phyloP scores from a whole-genome alignment of 1,139 yeast genomes.

The Sugiyamaella castrensis region DNA sequence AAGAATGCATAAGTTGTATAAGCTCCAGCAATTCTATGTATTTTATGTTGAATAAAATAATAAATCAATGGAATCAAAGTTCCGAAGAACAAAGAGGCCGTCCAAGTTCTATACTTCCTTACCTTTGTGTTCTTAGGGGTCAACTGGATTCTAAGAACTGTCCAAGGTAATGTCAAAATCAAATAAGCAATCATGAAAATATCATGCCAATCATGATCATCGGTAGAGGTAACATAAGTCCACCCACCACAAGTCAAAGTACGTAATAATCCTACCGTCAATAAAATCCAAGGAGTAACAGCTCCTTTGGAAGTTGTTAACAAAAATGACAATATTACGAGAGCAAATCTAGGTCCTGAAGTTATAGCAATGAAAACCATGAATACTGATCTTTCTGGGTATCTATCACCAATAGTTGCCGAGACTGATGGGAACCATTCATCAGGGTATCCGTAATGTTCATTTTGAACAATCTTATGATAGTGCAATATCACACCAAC shows the following conservation, averaged over 20 bases:
- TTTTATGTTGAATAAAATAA: slow-evolving; percentile 91
- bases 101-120: slow-evolving; percentile 51
- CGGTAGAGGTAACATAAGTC: slow-evolving; percentile 96
- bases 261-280: slow-evolving; percentile 66
- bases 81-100: slow-evolving; percentile 62
- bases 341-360: slow-evolving; percentile 69
- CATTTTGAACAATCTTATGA: slow-evolving; percentile 81
- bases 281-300: slow-evolving; percentile 42
- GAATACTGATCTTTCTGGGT: slow-evolving; percentile 91
- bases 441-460: slow-evolving; percentile 86
- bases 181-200: slow-evolving; percentile 91
- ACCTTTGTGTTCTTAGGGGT: slow-evolving; percentile 52
- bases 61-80: slow-evolving; percentile 77
- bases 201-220: slow-evolving; percentile 95
- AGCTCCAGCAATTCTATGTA: slow-evolving; percentile 85
- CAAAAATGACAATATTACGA: slow-evolving; percentile 60
- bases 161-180: slow-evolving; percentile 90
- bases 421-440: slow-evolving; percentile 99
- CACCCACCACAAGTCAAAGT: slow-evolving; percentile 97
- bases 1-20: slow-evolving; percentile 91
- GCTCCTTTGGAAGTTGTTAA: slow-evolving; percentile 41
- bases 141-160: slow-evolving; percentile 55
- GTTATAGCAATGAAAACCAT: slow-evolving; percentile 63
- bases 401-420: slow-evolving; percentile 94
- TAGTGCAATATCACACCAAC: slow-evolving; percentile 76